A percentile compares a stretch with the other conserved stretches of the same genome.
Conservation (phyloP, 2,329 filamentous ascomycete genomes). For the Escovopsis sp. region DNA sequence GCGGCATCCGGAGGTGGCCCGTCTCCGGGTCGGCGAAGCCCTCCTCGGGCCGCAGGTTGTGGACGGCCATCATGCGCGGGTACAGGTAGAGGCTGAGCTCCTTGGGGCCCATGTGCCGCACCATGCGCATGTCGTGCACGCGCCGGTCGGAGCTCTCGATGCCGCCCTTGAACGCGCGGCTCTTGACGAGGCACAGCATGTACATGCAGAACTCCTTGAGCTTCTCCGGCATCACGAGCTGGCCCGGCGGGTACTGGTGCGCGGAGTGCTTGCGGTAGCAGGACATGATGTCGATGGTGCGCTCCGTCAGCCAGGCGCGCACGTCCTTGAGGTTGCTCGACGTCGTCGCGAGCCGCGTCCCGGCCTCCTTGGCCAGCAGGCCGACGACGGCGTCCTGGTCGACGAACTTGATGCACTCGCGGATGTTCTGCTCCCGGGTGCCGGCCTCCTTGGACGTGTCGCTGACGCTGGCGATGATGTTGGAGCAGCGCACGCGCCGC, state of each 20-base stretch:
- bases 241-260: conserved; percentile 70
- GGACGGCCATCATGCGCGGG: conserved; percentile 80
- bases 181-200: conserved; percentile 79
- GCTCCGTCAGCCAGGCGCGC: conserved; percentile 69
- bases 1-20: conserved; percentile 74
- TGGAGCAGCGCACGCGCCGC: conserved; percentile 80
- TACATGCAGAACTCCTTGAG: conserved; percentile 97
- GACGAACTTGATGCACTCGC: conserved; percentile 80
- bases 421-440: conserved; percentile 38
- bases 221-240: conserved; percentile 88
- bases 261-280: conserved; percentile 89
- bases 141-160: conserved; percentile 81
- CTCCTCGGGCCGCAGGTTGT: conserved; percentile 75
- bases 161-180: conserved; percentile 82
- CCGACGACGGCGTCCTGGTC: conserved; percentile 88
- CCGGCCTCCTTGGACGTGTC: conserved; percentile 38
- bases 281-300: conserved; percentile 82
- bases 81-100: conserved; percentile 90
- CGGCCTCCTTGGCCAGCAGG: conserved; percentile 85
- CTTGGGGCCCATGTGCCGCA: conserved; percentile 71
- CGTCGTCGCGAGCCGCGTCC: conserved; percentile 59
- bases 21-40: conserved; percentile 82
- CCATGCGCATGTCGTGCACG: conserved; percentile 80
- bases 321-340: conserved; percentile 73
- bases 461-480: conserved; percentile 83